Evolutionary conservation across 352 stramenopile species (phyloP).

Genomic region (Blastocystis sp.): DNA sequence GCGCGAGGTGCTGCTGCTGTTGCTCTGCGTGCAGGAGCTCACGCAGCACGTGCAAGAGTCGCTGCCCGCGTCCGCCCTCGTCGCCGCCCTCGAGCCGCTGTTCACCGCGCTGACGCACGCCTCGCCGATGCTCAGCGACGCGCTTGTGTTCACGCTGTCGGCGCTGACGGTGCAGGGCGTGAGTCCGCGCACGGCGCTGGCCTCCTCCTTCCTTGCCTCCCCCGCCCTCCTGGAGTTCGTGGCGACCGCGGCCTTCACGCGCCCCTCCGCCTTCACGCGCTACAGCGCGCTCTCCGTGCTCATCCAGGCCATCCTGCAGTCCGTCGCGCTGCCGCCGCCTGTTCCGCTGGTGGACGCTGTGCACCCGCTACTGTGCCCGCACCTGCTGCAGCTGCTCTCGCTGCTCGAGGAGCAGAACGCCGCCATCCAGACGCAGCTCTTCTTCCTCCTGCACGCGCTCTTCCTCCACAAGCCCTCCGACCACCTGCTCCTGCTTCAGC

Average conservation of each 20-base stretch:
- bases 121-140: background rate
- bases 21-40: background rate
- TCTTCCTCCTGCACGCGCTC: conserved; percentile 20
- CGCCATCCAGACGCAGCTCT: conserved; percentile 21
- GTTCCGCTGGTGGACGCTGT: background rate
- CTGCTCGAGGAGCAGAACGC: background rate
- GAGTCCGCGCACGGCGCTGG: background rate
- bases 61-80: background rate
- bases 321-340: background rate
- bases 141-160: background rate
- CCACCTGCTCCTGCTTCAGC: background rate
- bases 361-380: background rate
- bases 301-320: background rate
- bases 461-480: background rate
- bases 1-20: background rate
- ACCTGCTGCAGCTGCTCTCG: background rate
- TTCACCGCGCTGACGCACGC: background rate
- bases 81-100: background rate
- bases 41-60: background rate
- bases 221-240: background rate
- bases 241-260: background rate
- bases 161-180: background rate
- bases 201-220: background rate
- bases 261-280: background rate
- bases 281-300: background rate